Evolutionary conservation across 2,329 filamentous ascomycete genomes (phyloP).

Genomic region (Scortechinia acanthostroma): DNA sequence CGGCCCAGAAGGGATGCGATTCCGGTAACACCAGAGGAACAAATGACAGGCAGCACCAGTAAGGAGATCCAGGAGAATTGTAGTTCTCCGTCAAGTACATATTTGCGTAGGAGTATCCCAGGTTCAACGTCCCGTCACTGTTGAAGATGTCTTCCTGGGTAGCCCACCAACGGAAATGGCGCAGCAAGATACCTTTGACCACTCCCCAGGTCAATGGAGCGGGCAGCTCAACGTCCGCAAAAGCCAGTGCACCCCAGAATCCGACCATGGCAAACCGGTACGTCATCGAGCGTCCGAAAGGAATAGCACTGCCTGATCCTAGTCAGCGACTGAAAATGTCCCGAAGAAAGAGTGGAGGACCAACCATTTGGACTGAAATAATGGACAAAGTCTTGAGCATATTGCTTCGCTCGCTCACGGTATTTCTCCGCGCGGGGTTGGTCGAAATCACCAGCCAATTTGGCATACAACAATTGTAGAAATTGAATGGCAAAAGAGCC

Average conservation of each 20-base stretch:
- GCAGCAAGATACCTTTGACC: conserved; percentile 37
- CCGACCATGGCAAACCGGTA: conserved; percentile 40
- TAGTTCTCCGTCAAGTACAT: conserved; percentile 49
- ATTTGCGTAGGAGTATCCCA: conserved; percentile 35
- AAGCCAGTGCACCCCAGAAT: conserved; percentile 34
- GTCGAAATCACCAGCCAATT: conserved; percentile 31
- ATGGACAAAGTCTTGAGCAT: conserved; percentile 30
- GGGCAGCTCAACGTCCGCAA: conserved; percentile 23
- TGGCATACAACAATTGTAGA: conserved; percentile 34
- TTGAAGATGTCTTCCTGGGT: conserved; percentile 33
- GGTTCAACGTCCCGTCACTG: conserved; percentile 37
- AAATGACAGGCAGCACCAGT: too few species aligned
- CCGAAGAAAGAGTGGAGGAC: too few species aligned
- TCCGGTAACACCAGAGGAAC: too few species aligned
- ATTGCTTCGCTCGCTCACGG: conserved; percentile 26
- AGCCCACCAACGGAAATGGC: conserved; percentile 41
- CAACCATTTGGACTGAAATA: conserved; percentile 38
- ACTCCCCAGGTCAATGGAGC: too few species aligned
- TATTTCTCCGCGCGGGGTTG: conserved; percentile 23
- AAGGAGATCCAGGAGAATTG: conserved; percentile 45
- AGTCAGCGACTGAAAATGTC: too few species aligned
- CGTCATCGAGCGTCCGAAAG: conserved; percentile 39
- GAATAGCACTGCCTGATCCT: conserved; percentile 42
- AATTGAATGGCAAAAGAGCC: conserved; percentile 46
- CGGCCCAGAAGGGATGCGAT: too few species aligned